phyloP scores from a whole-genome alignment of 169 alveolate species.

The Plasmodium relictum region DNA sequence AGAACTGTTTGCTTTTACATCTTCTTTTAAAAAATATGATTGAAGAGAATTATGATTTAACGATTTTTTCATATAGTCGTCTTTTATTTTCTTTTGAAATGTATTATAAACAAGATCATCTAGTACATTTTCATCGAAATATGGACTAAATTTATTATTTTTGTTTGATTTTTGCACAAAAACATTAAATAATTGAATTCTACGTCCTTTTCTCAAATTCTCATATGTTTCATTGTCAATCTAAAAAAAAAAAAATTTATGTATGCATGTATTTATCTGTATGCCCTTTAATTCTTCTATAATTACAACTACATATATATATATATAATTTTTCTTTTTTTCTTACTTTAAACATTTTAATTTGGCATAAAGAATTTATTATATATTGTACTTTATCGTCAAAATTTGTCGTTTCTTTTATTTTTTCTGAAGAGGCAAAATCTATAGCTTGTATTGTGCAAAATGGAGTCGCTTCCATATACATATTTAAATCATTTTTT shows the following conservation, averaged over 20 bases:
- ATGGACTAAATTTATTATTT: slow-evolving; percentile 34
- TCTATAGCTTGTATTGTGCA: slow-evolving; percentile 70
- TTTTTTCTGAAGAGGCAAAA: slow-evolving; percentile 42
- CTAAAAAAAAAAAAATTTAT: slow-evolving; percentile 3
- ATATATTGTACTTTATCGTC: slow-evolving; percentile 46
- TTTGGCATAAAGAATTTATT: slow-evolving; percentile 56
- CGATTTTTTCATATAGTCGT: slow-evolving; percentile 13
- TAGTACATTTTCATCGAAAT: slow-evolving; percentile 17
- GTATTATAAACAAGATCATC: slow-evolving; percentile 33
- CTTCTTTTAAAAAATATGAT: slow-evolving; percentile 44
- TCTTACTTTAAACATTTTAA: slow-evolving; percentile 37
- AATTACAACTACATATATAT: not conserved
- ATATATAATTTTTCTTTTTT: not conserved
- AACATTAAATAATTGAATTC: slow-evolving; percentile 55
- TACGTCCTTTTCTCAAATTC: slow-evolving; percentile 21
- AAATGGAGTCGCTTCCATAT: slow-evolving; percentile 62
- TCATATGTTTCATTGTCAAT: slow-evolving; percentile 68
- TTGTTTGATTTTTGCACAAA: slow-evolving; percentile 35
- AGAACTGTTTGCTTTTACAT: not conserved
- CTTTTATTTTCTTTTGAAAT: slow-evolving; percentile 6
- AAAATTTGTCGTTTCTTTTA: slow-evolving; percentile 16
- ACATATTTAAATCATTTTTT: slow-evolving; percentile 53
- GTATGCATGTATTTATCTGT: not conserved
- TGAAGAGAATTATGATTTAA: slow-evolving; percentile 30
- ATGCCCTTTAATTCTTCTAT: not conserved